Percentiles rank a stretch among this genome's conserved stretches.
These are phyloP conservation scores for Candida sakaeoensis DNA, from an alignment of 805 yeast species.

Conservation along the genomic window DNA sequence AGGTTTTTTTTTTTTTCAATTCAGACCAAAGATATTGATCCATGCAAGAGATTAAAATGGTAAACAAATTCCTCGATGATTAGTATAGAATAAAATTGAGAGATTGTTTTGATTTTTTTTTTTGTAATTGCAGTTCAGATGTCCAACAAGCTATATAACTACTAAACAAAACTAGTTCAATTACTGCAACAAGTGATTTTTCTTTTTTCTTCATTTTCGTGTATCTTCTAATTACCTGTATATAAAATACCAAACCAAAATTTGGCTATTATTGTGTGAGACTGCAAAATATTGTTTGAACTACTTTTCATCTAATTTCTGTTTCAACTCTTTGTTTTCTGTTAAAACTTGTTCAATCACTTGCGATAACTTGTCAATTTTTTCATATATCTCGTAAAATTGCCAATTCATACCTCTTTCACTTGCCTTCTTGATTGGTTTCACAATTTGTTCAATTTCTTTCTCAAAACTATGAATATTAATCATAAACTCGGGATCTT, in stretches of 20 bases:
- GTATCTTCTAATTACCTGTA: neutral
- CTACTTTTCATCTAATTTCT: conserved; percentile 9
- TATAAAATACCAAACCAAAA: neutral
- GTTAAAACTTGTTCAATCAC: conserved; percentile 37
- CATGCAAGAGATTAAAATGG: no score
- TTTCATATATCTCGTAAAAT: conserved; percentile 49
- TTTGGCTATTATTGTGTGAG: no score
- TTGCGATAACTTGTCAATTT: conserved; percentile 44
- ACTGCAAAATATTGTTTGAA: neutral
- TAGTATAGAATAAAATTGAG: no score
- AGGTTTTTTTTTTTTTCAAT: neutral
- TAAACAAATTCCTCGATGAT: no score
- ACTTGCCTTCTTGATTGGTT: conserved; percentile 57
- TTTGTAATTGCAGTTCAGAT: neutral
- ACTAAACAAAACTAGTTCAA: neutral
- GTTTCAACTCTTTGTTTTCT: conserved; percentile 29
- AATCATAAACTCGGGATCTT: conserved; percentile 66
- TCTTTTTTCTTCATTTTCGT: neutral
- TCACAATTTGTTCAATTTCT: conserved; percentile 48
- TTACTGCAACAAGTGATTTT: neutral
- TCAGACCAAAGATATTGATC: no score
- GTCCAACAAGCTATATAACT: neutral
- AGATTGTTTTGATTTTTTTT: neutral
- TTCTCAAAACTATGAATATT: conserved; percentile 47
- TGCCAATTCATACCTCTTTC: conserved; percentile 62